Base-by-base conservation (phyloP, 495 filamentous ascomycete species). In the Hypoxylon crocopeplum region DNA sequence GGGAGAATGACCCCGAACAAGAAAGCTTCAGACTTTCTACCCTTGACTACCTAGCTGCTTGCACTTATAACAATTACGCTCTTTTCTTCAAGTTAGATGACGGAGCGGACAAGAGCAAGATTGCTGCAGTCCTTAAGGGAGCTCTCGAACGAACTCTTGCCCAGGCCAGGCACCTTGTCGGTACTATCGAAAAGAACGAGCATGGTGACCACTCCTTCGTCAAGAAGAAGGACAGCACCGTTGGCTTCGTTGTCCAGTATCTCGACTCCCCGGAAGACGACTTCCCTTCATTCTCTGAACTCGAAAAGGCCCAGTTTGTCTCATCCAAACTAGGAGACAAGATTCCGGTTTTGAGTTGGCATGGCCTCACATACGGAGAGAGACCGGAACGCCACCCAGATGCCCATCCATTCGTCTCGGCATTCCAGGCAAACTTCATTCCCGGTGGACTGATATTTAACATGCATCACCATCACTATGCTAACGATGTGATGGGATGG, bases 401-500 rank as follows among this genome's bases (percentile, higher is more conserved):
- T 32, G 55, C 30, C 2, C 69, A 60, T 29, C 76, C 76, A 4
- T 55, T 65, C 0, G 56, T 72, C 5, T 69, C 77, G 0, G 74
- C 71, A 5, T 79, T 74, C 53, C 72, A 78, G 57, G 69, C 66
- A 0, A 78, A 75, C 33, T 78, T 79, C 24, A 71, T 79, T 19
- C 72, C 48, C 1, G 75, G 78, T 5, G 75, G 75, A 0, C 42
- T 79, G 13, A 62, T 78, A 15, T 72, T 79, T 56, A 72, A 70
- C 47, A 75, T 74, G 63, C 73, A 78, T 46, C 61, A 69, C 48
- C 77, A 78, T 51, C 77, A 81, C 49, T 77, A 73, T 52, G 49
- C 70, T 46, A 74, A 75, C 50, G 76, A 79, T 49, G 64, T 77
- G 5, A 76, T 75, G 71, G 75, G 73, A 10, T 76, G 72, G 70